phyloP scores from a whole-genome alignment of 1,284 basidiomycete genomes.

The Spongiforma sp. region DNA sequence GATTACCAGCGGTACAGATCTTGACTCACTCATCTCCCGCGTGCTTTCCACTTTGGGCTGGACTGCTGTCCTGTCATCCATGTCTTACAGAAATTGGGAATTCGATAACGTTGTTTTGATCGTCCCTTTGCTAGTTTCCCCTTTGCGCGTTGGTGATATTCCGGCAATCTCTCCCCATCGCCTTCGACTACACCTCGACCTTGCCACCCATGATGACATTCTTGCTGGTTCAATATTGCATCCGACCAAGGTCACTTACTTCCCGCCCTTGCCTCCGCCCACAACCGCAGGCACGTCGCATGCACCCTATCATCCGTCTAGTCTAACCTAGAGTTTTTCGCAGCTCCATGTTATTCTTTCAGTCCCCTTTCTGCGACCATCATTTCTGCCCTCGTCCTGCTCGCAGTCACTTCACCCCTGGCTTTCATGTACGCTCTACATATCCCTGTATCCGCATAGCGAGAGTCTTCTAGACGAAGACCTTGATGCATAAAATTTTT shows the following conservation, averaged over 20 bases:
- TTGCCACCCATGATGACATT: constrained; percentile 30
- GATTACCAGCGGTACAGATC: constrained; percentile 28
- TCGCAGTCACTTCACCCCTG: constrained; percentile 24
- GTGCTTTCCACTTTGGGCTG: constrained; percentile 35
- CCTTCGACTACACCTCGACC: constrained; percentile 34
- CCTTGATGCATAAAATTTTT: neutral
- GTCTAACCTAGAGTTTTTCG: constrained; percentile 9
- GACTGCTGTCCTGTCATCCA: constrained; percentile 15
- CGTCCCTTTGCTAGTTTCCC: constrained; percentile 19
- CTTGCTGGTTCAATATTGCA: constrained; percentile 27
- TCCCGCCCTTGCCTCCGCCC: constrained; percentile 24
- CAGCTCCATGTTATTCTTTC: constrained; percentile 15
- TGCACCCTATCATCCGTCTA: neutral
- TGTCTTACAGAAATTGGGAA: constrained; percentile 32
- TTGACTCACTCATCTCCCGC: constrained; percentile 31
- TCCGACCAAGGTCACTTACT: constrained; percentile 36
- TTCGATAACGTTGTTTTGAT: constrained; percentile 33
- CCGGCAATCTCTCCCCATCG: constrained; percentile 16
- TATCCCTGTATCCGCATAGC: constrained; percentile 9
- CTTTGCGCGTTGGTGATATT: constrained; percentile 1
- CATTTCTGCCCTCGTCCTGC: constrained; percentile 22
- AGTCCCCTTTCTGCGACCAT: constrained; percentile 17
- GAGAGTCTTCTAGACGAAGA: neutral
- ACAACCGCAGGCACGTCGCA: constrained; percentile 21
- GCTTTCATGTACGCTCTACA: constrained; percentile 24